phyloP scores from a whole-genome alignment of 1,284 basidiomycete genomes.

The Cutaneotrichosporon dermatis region DNA sequence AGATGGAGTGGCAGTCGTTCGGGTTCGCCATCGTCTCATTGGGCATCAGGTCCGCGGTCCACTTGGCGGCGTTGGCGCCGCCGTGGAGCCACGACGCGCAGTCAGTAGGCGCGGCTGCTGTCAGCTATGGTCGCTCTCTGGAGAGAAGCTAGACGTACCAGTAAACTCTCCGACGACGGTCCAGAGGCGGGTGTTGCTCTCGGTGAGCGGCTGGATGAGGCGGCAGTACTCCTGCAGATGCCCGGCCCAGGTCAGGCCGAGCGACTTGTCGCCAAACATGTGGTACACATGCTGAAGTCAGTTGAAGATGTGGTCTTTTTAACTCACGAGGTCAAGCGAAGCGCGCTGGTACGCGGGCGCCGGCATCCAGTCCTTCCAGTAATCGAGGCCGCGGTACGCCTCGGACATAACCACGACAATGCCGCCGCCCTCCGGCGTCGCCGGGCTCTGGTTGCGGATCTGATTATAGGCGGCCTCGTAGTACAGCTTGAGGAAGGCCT shows the following conservation, averaged over 20 bases:
- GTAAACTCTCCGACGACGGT: constrained; percentile 82
- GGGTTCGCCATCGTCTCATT: neutral
- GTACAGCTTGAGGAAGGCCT: constrained; percentile 52
- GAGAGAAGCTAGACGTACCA: constrained; percentile 40
- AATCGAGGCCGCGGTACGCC: constrained; percentile 70
- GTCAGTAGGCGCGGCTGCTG: constrained; percentile 50
- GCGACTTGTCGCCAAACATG: constrained; percentile 34
- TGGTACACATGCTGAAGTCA: constrained; percentile 58
- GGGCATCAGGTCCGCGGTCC: constrained; percentile 58
- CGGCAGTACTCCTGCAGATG: constrained; percentile 20
- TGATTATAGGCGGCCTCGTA: constrained; percentile 5
- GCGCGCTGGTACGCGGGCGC: constrained; percentile 30
- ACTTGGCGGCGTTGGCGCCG: constrained; percentile 65
- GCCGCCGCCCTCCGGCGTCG: neutral
- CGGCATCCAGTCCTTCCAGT: constrained; percentile 70
- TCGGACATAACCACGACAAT: constrained; percentile 56
- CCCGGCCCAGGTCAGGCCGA: constrained; percentile 33
- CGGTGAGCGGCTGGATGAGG: neutral
- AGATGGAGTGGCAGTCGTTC: constrained; percentile 22
- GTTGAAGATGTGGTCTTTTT: neutral
- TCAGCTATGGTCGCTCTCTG: neutral
- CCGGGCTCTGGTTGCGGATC: constrained; percentile 6
- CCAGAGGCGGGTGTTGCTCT: constrained; percentile 57
- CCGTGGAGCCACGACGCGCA: constrained; percentile 79
- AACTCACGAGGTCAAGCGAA: constrained; percentile 18